These are phyloP conservation scores for Sarcomyxa edulis DNA, from an alignment of 768 basidiomycete species.

Conservation along the genomic window DNA sequence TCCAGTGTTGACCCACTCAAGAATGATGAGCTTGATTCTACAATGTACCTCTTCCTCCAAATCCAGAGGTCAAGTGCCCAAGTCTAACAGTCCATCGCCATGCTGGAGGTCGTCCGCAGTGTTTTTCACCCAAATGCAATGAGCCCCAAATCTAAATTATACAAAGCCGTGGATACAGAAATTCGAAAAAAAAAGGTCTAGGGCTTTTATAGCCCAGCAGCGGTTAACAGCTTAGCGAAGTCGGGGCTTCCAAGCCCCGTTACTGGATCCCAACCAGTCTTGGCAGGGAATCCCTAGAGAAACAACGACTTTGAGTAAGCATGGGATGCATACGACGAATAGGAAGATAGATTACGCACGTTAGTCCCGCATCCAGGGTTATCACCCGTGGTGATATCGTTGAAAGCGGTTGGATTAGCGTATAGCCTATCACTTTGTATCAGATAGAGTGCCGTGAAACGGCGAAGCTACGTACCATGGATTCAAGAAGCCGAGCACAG, in stretches of 20 bases:
- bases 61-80: too few relatives aligned
- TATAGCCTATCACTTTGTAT: slow-evolving; percentile 24
- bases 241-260: slow-evolving; percentile 21
- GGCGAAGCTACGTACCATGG: slow-evolving; percentile 11
- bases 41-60: too few relatives aligned
- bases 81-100: too few relatives aligned
- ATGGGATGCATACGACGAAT: too few relatives aligned
- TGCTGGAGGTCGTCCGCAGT: too few relatives aligned
- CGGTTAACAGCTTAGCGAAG: slow-evolving; percentile 12
- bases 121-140: too few relatives aligned
- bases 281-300: neutral
- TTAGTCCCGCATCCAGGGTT: slow-evolving; percentile 20
- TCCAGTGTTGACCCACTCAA: too few relatives aligned
- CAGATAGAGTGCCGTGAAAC: slow-evolving; percentile 1
- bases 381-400: slow-evolving; percentile 31
- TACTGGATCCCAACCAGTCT: slow-evolving; percentile 5
- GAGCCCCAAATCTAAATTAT: too few relatives aligned
- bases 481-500: slow-evolving; percentile 31
- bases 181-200: slow-evolving; percentile 11
- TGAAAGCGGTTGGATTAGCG: slow-evolving; percentile 20
- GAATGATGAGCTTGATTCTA: too few relatives aligned
- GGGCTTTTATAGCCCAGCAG: slow-evolving; percentile 7
- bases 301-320: neutral
- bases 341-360: too few relatives aligned
- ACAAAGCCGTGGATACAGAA: slow-evolving; percentile 8